Percentiles rank a stretch among this genome's conserved stretches.
These are phyloP conservation scores for Suillus hirtellus DNA, from an alignment of 768 basidiomycete species.

Conservation along the genomic window DNA sequence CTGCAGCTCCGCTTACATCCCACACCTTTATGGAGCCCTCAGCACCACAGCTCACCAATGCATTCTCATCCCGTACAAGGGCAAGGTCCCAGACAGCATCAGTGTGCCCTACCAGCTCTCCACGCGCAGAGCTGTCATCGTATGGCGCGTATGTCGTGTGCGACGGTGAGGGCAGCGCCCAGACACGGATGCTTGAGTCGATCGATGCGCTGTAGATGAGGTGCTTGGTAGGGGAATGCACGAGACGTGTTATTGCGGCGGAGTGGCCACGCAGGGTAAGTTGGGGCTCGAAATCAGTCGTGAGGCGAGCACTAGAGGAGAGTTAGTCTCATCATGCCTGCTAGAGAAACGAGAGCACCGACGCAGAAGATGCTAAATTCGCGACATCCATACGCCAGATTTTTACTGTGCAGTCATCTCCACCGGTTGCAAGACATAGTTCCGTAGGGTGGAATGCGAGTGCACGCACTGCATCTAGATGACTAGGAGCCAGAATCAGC, in stretches of 20 bases:
- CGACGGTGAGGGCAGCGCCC: constrained; percentile 73
- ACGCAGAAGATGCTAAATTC: constrained; percentile 75
- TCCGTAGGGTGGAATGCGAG: constrained; percentile 88
- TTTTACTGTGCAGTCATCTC: constrained; percentile 95
- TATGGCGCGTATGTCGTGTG: constrained; percentile 93
- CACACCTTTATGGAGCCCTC: constrained; percentile 94
- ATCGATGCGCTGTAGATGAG: constrained; percentile 89
- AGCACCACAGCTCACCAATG: constrained; percentile 86
- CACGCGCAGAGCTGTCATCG: constrained; percentile 74
- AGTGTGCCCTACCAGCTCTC: constrained; percentile 87
- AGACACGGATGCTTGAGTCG: constrained; percentile 91
- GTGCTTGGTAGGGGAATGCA: constrained; percentile 74
- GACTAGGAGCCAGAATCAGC: constrained; percentile 47
- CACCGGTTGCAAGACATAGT: constrained; percentile 85
- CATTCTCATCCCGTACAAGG: constrained; percentile 77
- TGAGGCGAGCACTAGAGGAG: constrained; percentile 55
- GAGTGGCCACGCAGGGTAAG: constrained; percentile 94
- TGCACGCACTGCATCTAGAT: constrained; percentile 90
- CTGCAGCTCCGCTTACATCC: constrained; percentile 75
- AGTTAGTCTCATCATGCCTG: constrained; percentile 15
- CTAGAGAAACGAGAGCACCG: constrained; percentile 37
- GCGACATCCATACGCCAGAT: constrained; percentile 89
- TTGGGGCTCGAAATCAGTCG: constrained; percentile 90
- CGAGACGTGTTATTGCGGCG: constrained; percentile 83
- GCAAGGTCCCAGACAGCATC: constrained; percentile 97